Conservation (phyloP, 164 flowering plant genomes). For the Protea cynaroides region DNA sequence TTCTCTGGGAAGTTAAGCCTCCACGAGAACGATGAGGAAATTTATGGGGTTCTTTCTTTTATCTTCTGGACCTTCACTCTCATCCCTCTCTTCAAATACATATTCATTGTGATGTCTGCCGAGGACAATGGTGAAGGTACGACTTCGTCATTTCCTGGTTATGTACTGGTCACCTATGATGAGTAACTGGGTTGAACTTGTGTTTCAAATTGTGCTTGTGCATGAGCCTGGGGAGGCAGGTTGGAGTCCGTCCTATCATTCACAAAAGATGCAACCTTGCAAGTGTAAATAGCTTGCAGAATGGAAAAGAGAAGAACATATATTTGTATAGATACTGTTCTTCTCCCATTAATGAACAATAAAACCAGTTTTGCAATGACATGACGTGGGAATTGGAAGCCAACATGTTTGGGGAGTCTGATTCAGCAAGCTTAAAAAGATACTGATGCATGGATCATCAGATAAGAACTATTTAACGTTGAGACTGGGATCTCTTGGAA, state of each 20-base stretch:
- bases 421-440: no score
- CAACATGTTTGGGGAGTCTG: no score
- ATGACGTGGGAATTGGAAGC: no score
- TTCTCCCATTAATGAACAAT: not conserved
- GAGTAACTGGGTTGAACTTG: slow-evolving; percentile 1
- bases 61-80: slow-evolving; percentile 73
- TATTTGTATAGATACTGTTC: not conserved
- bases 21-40: slow-evolving; percentile 57
- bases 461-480: no score
- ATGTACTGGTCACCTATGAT: not conserved
- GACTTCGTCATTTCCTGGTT: not conserved
- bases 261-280: not conserved
- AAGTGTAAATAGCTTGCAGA: not conserved
- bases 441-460: no score
- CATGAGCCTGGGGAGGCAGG: not conserved
- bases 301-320: not conserved
- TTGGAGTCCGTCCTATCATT: not conserved
- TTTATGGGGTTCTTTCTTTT: slow-evolving; percentile 64
- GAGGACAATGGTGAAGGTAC: slow-evolving; percentile 90
- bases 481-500: no score
- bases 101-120: slow-evolving; percentile 59
- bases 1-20: slow-evolving; percentile 59
- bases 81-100: slow-evolving; percentile 59
- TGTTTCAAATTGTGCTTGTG: not conserved
- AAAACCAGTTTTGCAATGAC: no score